These are phyloP conservation scores for Dipodascus geniculatus DNA, from an alignment of 805 yeast species.

Conservation along the genomic window DNA sequence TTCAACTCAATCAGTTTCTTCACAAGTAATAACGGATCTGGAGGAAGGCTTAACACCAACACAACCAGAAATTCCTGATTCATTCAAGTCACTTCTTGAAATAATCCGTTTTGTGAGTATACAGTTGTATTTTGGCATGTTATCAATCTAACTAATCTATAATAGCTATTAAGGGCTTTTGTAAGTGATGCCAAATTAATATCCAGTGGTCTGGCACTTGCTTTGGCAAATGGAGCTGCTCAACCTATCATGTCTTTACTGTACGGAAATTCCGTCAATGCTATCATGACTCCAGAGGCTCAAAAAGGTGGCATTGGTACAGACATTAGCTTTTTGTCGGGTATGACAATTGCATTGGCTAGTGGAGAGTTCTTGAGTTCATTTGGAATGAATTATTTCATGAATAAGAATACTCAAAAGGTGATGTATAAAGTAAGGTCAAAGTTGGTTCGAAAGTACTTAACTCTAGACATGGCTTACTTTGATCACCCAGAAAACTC, in stretches of 20 bases:
- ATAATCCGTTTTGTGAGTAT: background rate
- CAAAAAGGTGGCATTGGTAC: slow-evolving; percentile 10
- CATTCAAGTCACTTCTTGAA: background rate
- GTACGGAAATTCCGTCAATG: slow-evolving; percentile 15
- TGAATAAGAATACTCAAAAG: slow-evolving; percentile 11
- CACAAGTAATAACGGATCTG: background rate
- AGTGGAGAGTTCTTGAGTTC: background rate
- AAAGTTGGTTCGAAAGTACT: slow-evolving; percentile 12
- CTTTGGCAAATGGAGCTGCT: slow-evolving; percentile 11
- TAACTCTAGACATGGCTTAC: slow-evolving; percentile 20
- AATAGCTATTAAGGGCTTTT: background rate
- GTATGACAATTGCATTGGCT: slow-evolving; percentile 1
- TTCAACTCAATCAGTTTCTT: background rate
- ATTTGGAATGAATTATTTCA: slow-evolving; percentile 2
- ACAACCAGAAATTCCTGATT: background rate
- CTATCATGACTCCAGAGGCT: slow-evolving; percentile 11
- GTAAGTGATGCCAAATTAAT: background rate
- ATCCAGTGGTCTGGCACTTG: background rate
- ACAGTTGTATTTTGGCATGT: too few species aligned
- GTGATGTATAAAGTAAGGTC: slow-evolving; percentile 18
- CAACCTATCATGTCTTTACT: slow-evolving; percentile 16
- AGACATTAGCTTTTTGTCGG: slow-evolving; percentile 8
- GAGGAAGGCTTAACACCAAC: background rate
- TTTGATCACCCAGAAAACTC: slow-evolving; percentile 20
- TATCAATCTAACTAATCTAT: too few species aligned